phyloP scores from a whole-genome alignment of 768 basidiomycete species.

The Suillus spraguei region DNA sequence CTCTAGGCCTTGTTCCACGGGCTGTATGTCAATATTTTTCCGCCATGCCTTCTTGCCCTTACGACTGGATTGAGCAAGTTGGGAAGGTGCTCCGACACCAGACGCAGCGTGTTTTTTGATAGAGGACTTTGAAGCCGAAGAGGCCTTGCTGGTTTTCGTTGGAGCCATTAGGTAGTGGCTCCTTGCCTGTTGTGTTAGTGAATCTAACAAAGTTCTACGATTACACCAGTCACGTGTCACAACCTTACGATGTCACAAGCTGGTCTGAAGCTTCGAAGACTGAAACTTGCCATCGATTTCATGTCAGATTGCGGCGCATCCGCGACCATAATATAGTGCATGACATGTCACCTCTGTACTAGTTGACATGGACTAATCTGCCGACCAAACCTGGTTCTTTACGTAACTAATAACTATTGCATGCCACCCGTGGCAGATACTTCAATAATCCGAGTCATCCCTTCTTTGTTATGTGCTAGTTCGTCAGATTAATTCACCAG shows the following conservation, averaged over 20 bases:
- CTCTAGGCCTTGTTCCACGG: slow-evolving; percentile 78
- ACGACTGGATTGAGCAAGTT: slow-evolving; percentile 63
- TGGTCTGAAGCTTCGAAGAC: no score
- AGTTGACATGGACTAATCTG: no score
- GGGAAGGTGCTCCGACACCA: slow-evolving; percentile 29
- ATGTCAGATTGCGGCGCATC: no score
- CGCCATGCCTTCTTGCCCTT: slow-evolving; percentile 95
- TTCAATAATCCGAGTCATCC: neutral
- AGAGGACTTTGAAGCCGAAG: slow-evolving; percentile 9
- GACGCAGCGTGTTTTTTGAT: slow-evolving; percentile 17
- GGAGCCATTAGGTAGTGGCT: slow-evolving; percentile 3
- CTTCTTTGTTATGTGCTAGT: neutral
- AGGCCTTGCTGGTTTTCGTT: slow-evolving; percentile 4
- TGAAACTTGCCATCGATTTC: no score
- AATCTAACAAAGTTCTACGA: neutral
- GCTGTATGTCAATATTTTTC: slow-evolving; percentile 87
- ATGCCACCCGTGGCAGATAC: neutral
- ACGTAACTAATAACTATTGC: neutral
- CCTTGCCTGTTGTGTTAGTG: neutral
- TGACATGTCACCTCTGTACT: no score
- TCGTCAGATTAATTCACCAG: no score
- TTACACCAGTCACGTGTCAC: neutral
- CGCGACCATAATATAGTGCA: no score
- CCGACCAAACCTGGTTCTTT: neutral
- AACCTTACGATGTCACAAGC: no score